Conservation (phyloP, 2,329 filamentous ascomycete genomes). For the Trichoderma atroviride region DNA sequence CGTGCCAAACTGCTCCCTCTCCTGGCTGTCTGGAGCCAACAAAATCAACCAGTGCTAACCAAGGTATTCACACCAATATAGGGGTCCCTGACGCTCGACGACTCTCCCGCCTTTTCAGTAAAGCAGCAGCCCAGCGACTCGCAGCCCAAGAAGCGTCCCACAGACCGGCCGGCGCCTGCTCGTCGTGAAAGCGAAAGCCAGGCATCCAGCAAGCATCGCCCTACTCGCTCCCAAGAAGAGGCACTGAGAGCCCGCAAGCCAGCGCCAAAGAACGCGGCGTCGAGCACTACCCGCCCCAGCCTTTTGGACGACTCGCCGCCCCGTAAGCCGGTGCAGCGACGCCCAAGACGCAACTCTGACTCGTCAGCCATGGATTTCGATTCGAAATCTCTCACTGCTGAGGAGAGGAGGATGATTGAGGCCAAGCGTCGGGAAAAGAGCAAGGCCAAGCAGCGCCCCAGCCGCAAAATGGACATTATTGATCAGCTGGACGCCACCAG, state of each 20-base stretch:
- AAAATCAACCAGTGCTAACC: conserved; percentile 13
- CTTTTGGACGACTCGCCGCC: conserved; percentile 45
- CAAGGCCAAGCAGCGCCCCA: conserved; percentile 51
- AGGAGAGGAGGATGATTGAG: conserved; percentile 48
- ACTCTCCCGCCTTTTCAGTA: conserved; percentile 47
- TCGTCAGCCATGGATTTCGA: conserved; percentile 67
- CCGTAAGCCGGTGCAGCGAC: conserved; percentile 46
- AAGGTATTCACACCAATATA: conserved; percentile 43
- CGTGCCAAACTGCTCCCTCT: background rate
- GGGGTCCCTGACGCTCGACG: conserved; percentile 70
- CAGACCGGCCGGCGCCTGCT: conserved; percentile 33
- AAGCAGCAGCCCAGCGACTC: conserved; percentile 41
- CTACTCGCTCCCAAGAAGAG: conserved; percentile 68
- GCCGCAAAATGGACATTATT: conserved; percentile 77
- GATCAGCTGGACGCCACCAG: conserved; percentile 96
- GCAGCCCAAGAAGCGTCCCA: conserved; percentile 45
- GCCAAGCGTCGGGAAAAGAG: conserved; percentile 43
- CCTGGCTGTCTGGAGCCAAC: background rate
- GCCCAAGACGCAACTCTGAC: conserved; percentile 75
- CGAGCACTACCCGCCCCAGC: conserved; percentile 39
- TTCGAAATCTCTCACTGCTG: conserved; percentile 61
- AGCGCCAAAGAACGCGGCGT: conserved; percentile 40
- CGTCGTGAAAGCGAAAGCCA: conserved; percentile 47
- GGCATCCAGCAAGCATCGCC: conserved; percentile 59
- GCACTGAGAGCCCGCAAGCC: conserved; percentile 54